Evolutionary conservation across 163 green algal species (phyloP).

Genomic region (Chlamydomonas reinhardtii): DNA sequence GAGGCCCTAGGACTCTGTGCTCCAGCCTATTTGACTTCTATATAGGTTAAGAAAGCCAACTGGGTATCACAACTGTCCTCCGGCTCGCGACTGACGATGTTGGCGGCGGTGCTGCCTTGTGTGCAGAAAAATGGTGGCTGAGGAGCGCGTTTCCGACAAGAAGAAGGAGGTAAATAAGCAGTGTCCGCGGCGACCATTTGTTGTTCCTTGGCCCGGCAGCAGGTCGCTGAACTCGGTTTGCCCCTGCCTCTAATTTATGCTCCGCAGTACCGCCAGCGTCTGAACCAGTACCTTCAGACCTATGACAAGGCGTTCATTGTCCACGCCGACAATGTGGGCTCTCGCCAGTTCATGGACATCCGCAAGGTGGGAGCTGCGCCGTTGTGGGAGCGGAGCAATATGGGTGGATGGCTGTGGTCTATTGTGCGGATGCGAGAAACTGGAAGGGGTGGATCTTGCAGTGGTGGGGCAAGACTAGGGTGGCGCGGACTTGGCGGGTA

Average conservation of each 20-base stretch:
- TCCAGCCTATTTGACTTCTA: too few relatives aligned
- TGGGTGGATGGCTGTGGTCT: too few relatives aligned
- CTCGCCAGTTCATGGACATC: constrained; percentile 99
- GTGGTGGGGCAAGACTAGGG: too few relatives aligned
- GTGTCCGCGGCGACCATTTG: neutral
- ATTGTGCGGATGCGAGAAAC: too few relatives aligned
- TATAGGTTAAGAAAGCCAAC: too few relatives aligned
- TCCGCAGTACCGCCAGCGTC: constrained; percentile 89
- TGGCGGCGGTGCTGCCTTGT: neutral
- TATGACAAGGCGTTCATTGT: constrained; percentile 95
- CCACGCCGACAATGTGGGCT: constrained; percentile 98
- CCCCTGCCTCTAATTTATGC: neutral
- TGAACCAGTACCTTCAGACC: constrained; percentile 86
- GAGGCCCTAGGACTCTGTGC: too few relatives aligned
- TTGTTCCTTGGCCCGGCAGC: neutral
- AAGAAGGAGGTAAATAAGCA: constrained; percentile 44
- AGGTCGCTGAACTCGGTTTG: neutral
- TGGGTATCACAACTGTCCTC: too few relatives aligned
- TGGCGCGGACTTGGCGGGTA: too few relatives aligned
- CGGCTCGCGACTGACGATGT: neutral
- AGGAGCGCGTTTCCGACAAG: constrained; percentile 47
- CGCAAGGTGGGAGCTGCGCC: constrained; percentile 69
- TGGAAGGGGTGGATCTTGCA: too few relatives aligned
- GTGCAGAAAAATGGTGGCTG: constrained; percentile 46
- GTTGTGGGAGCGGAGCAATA: too few relatives aligned